Conservation (phyloP, 1,284 basidiomycete species). For the Meira miltonrushii region DNA sequence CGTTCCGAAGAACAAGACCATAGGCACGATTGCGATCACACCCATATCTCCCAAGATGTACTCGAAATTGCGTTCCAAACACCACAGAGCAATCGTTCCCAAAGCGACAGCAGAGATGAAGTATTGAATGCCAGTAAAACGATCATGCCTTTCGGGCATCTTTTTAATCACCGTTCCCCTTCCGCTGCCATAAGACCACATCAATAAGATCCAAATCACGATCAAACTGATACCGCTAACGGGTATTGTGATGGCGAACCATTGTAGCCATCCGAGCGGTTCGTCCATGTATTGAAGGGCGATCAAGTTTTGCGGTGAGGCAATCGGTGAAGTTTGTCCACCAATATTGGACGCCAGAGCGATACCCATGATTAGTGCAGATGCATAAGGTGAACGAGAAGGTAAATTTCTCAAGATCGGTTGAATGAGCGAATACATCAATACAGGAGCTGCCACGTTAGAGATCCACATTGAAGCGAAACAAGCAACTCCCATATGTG, state of each 20-base stretch:
- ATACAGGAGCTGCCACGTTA: slow-evolving; percentile 93
- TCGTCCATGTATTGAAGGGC: slow-evolving; percentile 83
- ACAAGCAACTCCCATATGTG: slow-evolving; percentile 93
- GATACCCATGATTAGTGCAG: slow-evolving; percentile 88
- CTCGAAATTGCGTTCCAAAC: slow-evolving; percentile 77
- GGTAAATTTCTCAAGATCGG: slow-evolving; percentile 90
- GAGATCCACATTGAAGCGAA: slow-evolving; percentile 99
- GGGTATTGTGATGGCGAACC: slow-evolving; percentile 91
- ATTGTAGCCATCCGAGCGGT: slow-evolving; percentile 78
- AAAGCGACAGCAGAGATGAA: slow-evolving; percentile 81
- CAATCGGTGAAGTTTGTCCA: slow-evolving; percentile 84
- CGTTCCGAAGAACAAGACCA: slow-evolving; percentile 90
- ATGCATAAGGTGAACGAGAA: slow-evolving; percentile 77
- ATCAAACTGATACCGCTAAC: slow-evolving; percentile 79
- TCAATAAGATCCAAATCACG: slow-evolving; percentile 83
- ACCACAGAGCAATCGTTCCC: slow-evolving; percentile 87
- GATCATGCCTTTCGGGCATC: slow-evolving; percentile 32
- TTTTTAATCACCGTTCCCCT: slow-evolving; percentile 53
- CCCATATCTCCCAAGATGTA: slow-evolving; percentile 84
- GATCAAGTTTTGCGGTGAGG: slow-evolving; percentile 95
- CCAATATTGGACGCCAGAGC: slow-evolving; percentile 96
- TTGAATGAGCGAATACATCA: slow-evolving; percentile 96
- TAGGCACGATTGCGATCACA: slow-evolving; percentile 85
- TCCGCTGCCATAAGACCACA: slow-evolving; percentile 80
- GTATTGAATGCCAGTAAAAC: slow-evolving; percentile 77